Conservation (phyloP, 768 basidiomycete species). For the Tulasnella sp. region DNA sequence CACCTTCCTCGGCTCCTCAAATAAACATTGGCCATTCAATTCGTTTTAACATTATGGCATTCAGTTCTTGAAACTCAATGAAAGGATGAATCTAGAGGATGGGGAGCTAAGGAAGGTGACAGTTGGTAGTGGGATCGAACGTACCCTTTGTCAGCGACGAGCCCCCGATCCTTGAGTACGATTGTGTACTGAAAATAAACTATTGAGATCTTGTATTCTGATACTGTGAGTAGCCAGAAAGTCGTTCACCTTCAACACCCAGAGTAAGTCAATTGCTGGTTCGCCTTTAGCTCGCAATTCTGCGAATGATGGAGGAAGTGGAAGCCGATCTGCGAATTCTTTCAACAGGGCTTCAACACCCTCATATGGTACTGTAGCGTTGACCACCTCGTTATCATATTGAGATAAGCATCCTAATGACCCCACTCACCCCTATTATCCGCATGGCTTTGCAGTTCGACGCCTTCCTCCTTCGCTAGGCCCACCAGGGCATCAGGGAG, state of each 20-base stretch:
- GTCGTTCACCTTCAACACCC: constrained; percentile 14
- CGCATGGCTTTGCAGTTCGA: constrained; percentile 12
- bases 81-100: neutral
- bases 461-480: constrained; percentile 10
- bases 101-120: neutral
- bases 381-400: neutral
- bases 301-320: constrained; percentile 10
- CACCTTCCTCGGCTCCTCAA: neutral
- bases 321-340: constrained; percentile 13
- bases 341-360: constrained; percentile 6
- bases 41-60: neutral
- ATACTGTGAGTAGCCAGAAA: neutral
- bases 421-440: constrained; percentile 10
- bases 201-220: neutral
- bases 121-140: neutral
- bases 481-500: constrained; percentile 1
- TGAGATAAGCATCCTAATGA: neutral
- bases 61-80: constrained; percentile 3
- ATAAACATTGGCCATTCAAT: neutral
- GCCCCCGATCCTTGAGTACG: constrained; percentile 8
- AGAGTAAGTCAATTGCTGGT: constrained; percentile 6
- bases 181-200: constrained; percentile 13
- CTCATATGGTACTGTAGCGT: constrained; percentile 1
- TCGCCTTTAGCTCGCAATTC: neutral
- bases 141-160: constrained; percentile 14